A percentile compares a stretch with the other conserved stretches of the same genome.
phyloP scores from a whole-genome alignment of 306 rosid genomes.

The Cucurbita moschata region DNA sequence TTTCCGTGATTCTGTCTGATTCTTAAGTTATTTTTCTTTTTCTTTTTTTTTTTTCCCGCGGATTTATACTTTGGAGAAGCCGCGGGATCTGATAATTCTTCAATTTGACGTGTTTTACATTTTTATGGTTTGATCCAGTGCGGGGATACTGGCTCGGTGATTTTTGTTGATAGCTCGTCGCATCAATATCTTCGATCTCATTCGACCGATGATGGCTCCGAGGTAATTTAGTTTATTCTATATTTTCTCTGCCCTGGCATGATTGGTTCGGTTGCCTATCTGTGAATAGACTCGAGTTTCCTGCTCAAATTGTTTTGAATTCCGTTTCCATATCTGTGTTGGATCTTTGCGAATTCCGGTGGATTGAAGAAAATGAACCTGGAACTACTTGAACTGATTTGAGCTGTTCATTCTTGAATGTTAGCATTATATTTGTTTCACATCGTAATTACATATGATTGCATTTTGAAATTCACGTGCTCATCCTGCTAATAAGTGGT shows the following conservation, averaged over 20 bases:
- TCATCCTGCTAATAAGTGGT: neutral
- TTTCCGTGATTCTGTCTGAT: neutral
- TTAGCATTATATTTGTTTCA: neutral
- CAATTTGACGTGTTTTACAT: neutral
- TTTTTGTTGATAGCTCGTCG: constrained; percentile 31
- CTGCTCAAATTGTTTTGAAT: neutral
- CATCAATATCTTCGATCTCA: constrained; percentile 23
- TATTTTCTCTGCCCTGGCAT: neutral
- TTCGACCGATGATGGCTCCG: constrained; percentile 21
- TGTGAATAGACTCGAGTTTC: neutral
- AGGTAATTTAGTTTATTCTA: constrained; percentile 17
- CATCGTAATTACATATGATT: neutral
- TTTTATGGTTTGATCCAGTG: constrained; percentile 19
- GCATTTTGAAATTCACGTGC: neutral
- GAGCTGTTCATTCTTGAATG: neutral
- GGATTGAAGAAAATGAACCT: neutral
- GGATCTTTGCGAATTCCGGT: neutral
- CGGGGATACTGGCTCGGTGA: constrained; percentile 17
- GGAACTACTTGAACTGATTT: neutral
- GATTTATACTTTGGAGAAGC: neutral
- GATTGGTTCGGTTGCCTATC: neutral
- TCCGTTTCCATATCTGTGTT: neutral
- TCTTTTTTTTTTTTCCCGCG: neutral
- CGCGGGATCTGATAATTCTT: constrained; percentile 23
- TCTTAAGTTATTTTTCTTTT: neutral